phyloP scores from a whole-genome alignment of 1,284 basidiomycete genomes.

The Stygiomarasmius scandens region DNA sequence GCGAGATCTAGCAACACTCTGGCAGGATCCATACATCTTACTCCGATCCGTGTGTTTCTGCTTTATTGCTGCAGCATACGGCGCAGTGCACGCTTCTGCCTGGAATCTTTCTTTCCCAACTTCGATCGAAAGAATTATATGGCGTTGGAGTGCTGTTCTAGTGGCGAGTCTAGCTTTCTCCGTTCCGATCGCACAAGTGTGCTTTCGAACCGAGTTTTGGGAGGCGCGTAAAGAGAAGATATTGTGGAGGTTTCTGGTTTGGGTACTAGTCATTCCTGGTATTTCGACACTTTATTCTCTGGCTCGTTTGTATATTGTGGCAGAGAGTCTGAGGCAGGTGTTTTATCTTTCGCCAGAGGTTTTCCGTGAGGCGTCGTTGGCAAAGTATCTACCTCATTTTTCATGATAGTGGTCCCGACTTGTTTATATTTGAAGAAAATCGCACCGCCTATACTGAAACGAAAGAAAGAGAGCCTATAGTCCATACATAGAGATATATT shows the following conservation, averaged over 20 bases:
- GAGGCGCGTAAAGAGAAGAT: not conserved
- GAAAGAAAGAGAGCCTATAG: too few species aligned
- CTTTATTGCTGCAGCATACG: not conserved
- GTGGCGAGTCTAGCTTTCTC: not conserved
- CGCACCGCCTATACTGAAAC: too few species aligned
- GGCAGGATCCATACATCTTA: not conserved
- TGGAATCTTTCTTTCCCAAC: not conserved
- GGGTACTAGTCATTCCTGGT: not conserved
- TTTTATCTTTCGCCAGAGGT: not conserved
- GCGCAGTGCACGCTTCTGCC: not conserved
- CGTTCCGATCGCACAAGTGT: not conserved
- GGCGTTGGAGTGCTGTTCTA: not conserved
- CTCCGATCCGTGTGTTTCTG: not conserved
- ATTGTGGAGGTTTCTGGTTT: not conserved
- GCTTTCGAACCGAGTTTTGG: not conserved
- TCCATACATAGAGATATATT: too few species aligned
- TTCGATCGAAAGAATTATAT: not conserved
- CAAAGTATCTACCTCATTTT: slow-evolving; percentile 2
- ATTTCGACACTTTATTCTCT: not conserved
- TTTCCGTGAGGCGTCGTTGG: not conserved
- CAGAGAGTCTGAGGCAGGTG: slow-evolving; percentile 1
- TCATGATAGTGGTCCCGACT: not conserved
- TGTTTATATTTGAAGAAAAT: too few species aligned
- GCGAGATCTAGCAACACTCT: not conserved
- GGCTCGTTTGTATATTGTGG: not conserved